Conservation (phyloP, 305 asterid genomes). For the Solanum hybrid region DNA sequence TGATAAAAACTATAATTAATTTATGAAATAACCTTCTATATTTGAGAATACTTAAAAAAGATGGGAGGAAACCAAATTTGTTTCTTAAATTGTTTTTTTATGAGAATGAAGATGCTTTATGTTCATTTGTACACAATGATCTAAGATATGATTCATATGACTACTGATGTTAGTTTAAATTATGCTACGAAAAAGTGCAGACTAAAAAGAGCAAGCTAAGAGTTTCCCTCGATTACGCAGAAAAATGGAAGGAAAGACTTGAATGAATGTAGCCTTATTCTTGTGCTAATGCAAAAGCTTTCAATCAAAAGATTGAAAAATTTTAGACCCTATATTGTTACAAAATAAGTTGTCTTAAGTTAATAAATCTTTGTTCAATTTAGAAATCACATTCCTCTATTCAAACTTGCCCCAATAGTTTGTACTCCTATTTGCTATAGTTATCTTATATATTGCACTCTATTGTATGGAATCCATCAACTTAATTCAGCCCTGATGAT, state of each 20-base stretch:
- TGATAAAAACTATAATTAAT: no score
- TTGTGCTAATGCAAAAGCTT: not conserved
- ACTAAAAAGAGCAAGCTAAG: not conserved
- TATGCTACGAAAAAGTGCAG: not conserved
- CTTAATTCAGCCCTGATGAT: not conserved
- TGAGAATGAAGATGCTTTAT: not conserved
- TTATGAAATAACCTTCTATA: no score
- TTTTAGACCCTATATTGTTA: not conserved
- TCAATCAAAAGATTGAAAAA: not conserved
- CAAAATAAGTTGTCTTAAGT: not conserved
- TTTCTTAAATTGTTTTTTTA: not conserved
- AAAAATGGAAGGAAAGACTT: not conserved
- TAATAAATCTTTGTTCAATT: not conserved
- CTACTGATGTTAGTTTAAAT: not conserved
- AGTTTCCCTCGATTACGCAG: not conserved
- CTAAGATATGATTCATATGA: not conserved
- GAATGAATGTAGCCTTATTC: not conserved
- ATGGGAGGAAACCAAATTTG: not conserved
- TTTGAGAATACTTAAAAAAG: not conserved
- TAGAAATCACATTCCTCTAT: not conserved
- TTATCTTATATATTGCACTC: not conserved
- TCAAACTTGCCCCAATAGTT: not conserved
- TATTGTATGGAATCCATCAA: not conserved
- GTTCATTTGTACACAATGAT: not conserved
- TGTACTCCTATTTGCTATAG: not conserved